Base-by-base conservation (phyloP, 495 filamentous ascomycete species). In the Daldinia grandis region DNA sequence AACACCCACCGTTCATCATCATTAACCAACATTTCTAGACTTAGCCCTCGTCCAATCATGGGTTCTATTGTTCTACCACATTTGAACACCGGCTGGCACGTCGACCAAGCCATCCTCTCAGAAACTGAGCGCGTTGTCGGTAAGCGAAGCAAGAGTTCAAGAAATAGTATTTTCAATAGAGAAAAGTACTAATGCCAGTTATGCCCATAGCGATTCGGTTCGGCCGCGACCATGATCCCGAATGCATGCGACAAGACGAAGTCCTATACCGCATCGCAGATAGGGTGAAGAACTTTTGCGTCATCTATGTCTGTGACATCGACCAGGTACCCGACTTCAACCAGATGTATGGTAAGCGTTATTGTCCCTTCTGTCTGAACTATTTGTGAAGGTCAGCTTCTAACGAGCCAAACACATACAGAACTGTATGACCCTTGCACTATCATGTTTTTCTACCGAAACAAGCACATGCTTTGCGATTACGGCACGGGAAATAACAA, bases 381-480 rank as follows among this genome's bases (percentile, higher is more conserved):
- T 42, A 44, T 15, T 25, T 55, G 7, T 15, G 8, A 17, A 30
- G 12, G 5, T 0, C 12, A 15, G 28, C n/a, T 61, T 38, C 57
- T 75, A 38, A 63, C 35, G 21, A 54, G 33, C 9, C 4, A 25
- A 27, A 5, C 12, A 8, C 35, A 2, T 64, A 84, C 71, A 72
- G 91, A 92, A 76, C 82, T 92, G 0, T 92, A 91, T 77, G 90
- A 91, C 71, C 84, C 86, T 37, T 88, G 89, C 81, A 89, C 88
- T 5, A 87, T 91, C 65, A 91, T 91, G 87, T 97, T 95, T 85
- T 99, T 98, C 86, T 99, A 94, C 81, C 87, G 95, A 53, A 98
- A 98, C 78, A 98, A 98, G 80, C 94, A 98, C 79, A 98, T 99
- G 90, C 95, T 96, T 92, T 94, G 91, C 78, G 95, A 98, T 88